Evolutionary conservation across 129 eudicot genomes (phyloP).

Genomic region (Centaurea solstitialis): DNA sequence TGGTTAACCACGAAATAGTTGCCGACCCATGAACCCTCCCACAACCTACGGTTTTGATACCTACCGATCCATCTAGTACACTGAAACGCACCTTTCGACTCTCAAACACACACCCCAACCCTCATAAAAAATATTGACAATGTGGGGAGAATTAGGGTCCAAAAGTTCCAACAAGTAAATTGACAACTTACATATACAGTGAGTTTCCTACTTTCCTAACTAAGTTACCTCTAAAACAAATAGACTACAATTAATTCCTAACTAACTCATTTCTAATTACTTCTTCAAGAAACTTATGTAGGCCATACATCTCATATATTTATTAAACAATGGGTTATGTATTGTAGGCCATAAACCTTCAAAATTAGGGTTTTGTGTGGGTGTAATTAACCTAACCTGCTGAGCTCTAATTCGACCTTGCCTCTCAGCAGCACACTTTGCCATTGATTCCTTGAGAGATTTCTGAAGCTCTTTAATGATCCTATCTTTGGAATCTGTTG

Average conservation of each 20-base stretch:
- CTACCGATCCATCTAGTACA: background rate
- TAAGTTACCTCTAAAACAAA: background rate
- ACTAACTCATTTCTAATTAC: background rate
- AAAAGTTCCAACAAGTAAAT: background rate
- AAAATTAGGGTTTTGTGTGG: background rate
- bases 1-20: too few relatives aligned
- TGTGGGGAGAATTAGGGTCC: background rate
- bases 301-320: background rate
- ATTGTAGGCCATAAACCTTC: background rate
- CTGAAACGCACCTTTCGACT: background rate
- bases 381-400: conserved; percentile 71
- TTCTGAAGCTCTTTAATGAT: conserved; percentile 47
- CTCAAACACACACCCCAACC: background rate
- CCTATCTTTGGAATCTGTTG: conserved; percentile 28
- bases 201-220: background rate
- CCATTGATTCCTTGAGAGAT: conserved; percentile 50
- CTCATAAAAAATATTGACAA: background rate
- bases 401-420: conserved; percentile 97
- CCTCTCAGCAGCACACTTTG: conserved; percentile 81
- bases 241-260: background rate
- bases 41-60: too few relatives aligned
- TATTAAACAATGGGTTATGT: background rate
- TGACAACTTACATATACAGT: background rate
- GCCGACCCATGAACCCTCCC: too few relatives aligned
- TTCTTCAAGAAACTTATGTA: background rate